Conservation (phyloP, 1,284 basidiomycete species). For the Leccinum fuscescens region DNA sequence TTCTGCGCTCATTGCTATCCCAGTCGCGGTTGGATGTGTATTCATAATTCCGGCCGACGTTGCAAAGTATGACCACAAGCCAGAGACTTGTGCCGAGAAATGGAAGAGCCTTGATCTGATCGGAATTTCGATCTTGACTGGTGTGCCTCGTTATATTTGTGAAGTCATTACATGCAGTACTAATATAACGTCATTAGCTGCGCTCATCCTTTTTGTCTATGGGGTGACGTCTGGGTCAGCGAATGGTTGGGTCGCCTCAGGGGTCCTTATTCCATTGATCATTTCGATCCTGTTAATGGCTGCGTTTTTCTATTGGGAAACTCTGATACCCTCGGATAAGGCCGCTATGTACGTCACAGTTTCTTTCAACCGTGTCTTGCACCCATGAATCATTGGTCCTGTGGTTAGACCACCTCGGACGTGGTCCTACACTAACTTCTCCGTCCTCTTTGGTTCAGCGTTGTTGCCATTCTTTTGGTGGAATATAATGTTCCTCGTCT, state of each 20-base stretch:
- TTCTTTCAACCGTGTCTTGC: neutral
- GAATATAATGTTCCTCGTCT: slow-evolving; percentile 30
- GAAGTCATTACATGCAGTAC: neutral
- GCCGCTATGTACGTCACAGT: slow-evolving; percentile 35
- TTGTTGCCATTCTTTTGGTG: slow-evolving; percentile 43
- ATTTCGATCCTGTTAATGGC: slow-evolving; percentile 35
- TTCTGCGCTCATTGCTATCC: slow-evolving; percentile 38
- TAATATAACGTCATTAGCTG: slow-evolving; percentile 23
- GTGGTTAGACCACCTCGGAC: slow-evolving; percentile 35
- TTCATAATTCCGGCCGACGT: slow-evolving; percentile 28
- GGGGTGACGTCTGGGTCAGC: slow-evolving; percentile 47
- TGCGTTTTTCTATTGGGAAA: slow-evolving; percentile 43
- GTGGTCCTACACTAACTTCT: slow-evolving; percentile 43
- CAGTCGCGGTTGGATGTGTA: slow-evolving; percentile 35
- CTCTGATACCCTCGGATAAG: slow-evolving; percentile 28
- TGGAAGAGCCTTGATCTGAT: slow-evolving; percentile 32
- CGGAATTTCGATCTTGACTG: slow-evolving; percentile 33
- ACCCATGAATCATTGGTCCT: neutral
- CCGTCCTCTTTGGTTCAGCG: slow-evolving; percentile 37
- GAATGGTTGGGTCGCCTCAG: slow-evolving; percentile 42
- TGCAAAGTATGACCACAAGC: neutral
- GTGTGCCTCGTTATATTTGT: slow-evolving; percentile 30
- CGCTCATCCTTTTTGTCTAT: slow-evolving; percentile 47
- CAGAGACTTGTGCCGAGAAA: slow-evolving; percentile 8
- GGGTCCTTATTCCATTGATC: slow-evolving; percentile 41